Base-by-base conservation (phyloP, 179 eudicot species). In the Amaranthus tricolor region DNA sequence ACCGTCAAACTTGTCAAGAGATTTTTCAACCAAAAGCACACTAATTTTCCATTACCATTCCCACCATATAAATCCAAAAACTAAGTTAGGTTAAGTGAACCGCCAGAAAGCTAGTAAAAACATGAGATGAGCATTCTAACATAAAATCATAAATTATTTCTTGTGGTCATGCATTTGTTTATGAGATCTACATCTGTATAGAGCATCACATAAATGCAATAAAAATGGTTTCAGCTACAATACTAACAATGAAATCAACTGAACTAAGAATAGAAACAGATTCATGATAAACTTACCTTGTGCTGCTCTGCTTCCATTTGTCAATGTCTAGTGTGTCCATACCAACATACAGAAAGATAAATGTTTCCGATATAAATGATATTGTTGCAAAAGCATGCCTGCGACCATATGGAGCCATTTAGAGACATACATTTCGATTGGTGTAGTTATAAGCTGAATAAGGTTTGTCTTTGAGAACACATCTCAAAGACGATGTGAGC, bases 321-420 rank as follows among this genome's bases (percentile, higher is more conserved):
- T 89, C 91, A 67, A 89, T 81, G 79, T 90, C 93, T 75, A 90
- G 82, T 24, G 96, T 85, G 77, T 90, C 96, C 96, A 90, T 90
- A 43, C 96, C 96, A 72, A 90, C 96, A 66, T 90, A 90, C 73
- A 90, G 76, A 65, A 90, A 90, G 75, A 90, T 90, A 78, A 90
- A 90, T 44, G 89, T 89, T 80, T 90, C 96, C 55, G 91, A 82
- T 79, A 90, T 87, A 79, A 90, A 90, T 51, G 96, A 90, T 75
- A 90, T 82, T 56, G 91, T 90, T 52, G 94, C 96, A 76, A 91
- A 91, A 69, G 91, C 88, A 62, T 91, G 96, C 88, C 96, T 91
- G 90, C 83, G 75, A 79, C 45, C 57, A 72, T 16, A 79, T 62
- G 40, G 73, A 72, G 78, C 24, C 24, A 55, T 48, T 8, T 40